A percentile compares a stretch with the other conserved stretches of the same genome.
Conservation (phyloP, 1,284 basidiomycete species). For the Tremellales sp. region DNA sequence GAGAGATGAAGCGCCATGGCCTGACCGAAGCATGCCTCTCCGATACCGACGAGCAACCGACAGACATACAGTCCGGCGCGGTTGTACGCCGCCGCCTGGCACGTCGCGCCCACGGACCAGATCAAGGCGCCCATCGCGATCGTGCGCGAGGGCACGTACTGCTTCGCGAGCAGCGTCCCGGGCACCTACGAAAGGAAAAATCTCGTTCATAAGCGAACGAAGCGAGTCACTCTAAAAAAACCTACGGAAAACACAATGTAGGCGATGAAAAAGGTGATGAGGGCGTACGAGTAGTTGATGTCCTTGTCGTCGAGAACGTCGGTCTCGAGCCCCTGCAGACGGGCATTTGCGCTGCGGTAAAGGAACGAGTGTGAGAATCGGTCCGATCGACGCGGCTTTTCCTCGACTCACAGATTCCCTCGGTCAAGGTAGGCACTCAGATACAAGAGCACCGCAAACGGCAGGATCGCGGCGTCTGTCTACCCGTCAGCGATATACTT, state of each 20-base stretch:
- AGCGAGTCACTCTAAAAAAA: slow-evolving; percentile 35
- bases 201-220: slow-evolving; percentile 12
- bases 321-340: slow-evolving; percentile 43
- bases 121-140: slow-evolving; percentile 48
- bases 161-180: slow-evolving; percentile 42
- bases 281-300: slow-evolving; percentile 46
- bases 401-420: slow-evolving; percentile 36
- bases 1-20: slow-evolving; percentile 41
- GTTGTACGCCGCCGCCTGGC: slow-evolving; percentile 43
- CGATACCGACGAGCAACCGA: slow-evolving; percentile 49
- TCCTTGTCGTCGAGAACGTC: slow-evolving; percentile 37
- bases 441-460: slow-evolving; percentile 50
- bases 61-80: slow-evolving; percentile 45
- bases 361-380: slow-evolving; percentile 3
- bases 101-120: slow-evolving; percentile 49
- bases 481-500: neutral
- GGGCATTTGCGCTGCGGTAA: slow-evolving; percentile 36
- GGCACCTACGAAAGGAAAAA: slow-evolving; percentile 20
- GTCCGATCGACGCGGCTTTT: neutral
- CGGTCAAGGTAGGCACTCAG: slow-evolving; percentile 50
- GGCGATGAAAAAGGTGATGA: slow-evolving; percentile 47
- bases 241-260: slow-evolving; percentile 46
- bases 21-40: slow-evolving; percentile 46
- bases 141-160: slow-evolving; percentile 42
- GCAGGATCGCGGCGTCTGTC: slow-evolving; percentile 46